These are phyloP conservation scores for Penicillium flavigenum DNA, from an alignment of 495 filamentous ascomycete genomes.

Conservation along the genomic window DNA sequence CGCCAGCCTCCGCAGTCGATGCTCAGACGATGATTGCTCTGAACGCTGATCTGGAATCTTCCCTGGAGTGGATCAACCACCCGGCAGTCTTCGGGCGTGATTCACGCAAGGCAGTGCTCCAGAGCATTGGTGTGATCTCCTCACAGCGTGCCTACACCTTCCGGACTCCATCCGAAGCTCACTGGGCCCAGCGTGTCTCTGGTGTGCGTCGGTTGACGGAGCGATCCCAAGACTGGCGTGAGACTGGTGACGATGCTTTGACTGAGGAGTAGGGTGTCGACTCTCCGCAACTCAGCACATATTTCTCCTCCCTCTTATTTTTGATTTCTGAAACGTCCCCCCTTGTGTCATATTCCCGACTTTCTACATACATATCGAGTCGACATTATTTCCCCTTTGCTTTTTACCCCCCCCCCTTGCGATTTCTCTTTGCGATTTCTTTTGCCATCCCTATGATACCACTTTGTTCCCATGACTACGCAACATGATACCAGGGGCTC, in stretches of 20 bases:
- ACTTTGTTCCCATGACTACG: conserved; percentile 47
- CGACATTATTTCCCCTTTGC: conserved; percentile 2
- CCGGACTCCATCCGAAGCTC: conserved; percentile 77
- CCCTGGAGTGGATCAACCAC: conserved; percentile 99
- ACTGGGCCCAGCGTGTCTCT: conserved; percentile 78
- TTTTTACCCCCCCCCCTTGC: conserved; percentile 10
- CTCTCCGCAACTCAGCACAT: neutral
- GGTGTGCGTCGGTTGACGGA: conserved; percentile 78
- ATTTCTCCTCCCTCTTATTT: neutral
- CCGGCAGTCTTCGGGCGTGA: conserved; percentile 95
- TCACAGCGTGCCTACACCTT: conserved; percentile 93
- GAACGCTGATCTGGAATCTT: conserved; percentile 84
- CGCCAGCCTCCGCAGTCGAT: conserved; percentile 72
- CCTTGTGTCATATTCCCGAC: neutral
- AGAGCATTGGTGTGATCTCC: conserved; percentile 94
- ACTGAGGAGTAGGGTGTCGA: conserved; percentile 66
- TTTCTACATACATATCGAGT: neutral
- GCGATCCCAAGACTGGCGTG: conserved; percentile 79
- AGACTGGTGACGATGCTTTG: conserved; percentile 77
- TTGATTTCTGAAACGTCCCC: conserved; percentile 4
- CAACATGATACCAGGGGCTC: conserved; percentile 45
- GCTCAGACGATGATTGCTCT: conserved; percentile 75
- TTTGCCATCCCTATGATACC: conserved; percentile 39
- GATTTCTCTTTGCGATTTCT: conserved; percentile 12
- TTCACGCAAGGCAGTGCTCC: conserved; percentile 90